Evolutionary conservation across 1,284 basidiomycete genomes (phyloP).

Genomic region (Austroboletus niveus): DNA sequence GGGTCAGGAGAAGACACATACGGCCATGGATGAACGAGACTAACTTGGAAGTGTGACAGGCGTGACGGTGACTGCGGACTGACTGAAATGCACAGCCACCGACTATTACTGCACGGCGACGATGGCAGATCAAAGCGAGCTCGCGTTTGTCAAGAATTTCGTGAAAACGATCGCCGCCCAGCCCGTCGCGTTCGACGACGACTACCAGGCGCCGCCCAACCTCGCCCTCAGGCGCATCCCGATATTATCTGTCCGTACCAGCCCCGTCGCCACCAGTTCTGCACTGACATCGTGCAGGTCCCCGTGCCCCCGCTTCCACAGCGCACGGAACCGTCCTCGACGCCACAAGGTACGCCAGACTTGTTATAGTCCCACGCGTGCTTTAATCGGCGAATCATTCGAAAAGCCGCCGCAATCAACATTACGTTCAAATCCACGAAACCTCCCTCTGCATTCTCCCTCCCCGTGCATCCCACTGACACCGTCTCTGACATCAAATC

Average conservation of each 20-base stretch:
- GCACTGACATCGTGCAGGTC: constrained; percentile 40
- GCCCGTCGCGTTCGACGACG: constrained; percentile 68
- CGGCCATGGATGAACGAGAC: constrained; percentile 20
- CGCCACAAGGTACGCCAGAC: constrained; percentile 36
- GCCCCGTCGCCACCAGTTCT: not conserved
- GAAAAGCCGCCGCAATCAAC: constrained; percentile 49
- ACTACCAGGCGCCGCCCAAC: constrained; percentile 74
- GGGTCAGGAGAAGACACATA: constrained; percentile 12
- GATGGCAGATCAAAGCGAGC: constrained; percentile 68
- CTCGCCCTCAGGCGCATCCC: constrained; percentile 74
- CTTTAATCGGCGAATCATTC: constrained; percentile 10
- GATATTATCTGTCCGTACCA: constrained; percentile 58
- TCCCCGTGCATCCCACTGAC: constrained; percentile 73
- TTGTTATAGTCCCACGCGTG: constrained; percentile 2
- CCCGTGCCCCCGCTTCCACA: constrained; percentile 58
- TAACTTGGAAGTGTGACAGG: constrained; percentile 3
- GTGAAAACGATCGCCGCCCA: constrained; percentile 67
- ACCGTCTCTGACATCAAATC: constrained; percentile 77
- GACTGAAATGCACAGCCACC: constrained; percentile 17
- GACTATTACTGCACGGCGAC: not conserved
- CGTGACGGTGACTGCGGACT: constrained; percentile 6
- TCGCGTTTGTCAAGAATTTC: constrained; percentile 71
- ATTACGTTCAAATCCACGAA: constrained; percentile 89
- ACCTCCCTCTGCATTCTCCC: constrained; percentile 72
- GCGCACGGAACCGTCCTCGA: constrained; percentile 38